Evolutionary conservation across 169 alveolate species (phyloP).

Genomic region (Ichthyophthirius multifiliis): DNA sequence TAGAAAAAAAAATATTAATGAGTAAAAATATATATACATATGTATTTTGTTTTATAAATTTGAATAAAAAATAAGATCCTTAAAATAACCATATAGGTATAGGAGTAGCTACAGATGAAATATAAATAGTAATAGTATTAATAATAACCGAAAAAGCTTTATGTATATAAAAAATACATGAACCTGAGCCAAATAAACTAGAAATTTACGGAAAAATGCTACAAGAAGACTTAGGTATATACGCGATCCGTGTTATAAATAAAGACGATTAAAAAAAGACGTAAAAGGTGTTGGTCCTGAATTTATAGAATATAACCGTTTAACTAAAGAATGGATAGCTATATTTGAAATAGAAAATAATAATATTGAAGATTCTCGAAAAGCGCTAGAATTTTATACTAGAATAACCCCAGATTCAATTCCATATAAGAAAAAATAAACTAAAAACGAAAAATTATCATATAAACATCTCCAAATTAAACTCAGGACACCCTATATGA

Average conservation of each 20-base stretch:
- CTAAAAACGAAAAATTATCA: conserved; percentile 64
- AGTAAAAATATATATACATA: neutral
- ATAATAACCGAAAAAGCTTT: conserved; percentile 58
- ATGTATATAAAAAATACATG: conserved; percentile 55
- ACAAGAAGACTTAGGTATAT: conserved; percentile 76
- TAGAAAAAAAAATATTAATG: conserved; percentile 40
- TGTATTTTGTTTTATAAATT: neutral
- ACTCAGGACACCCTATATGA: conserved; percentile 67
- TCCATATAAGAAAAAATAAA: conserved; percentile 69
- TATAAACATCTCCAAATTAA: conserved; percentile 72
- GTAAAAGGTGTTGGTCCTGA: conserved; percentile 40
- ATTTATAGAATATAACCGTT: conserved; percentile 43
- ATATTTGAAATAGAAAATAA: conserved; percentile 20
- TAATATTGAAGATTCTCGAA: conserved; percentile 46
- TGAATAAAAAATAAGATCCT: conserved; percentile 50
- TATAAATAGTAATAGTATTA: conserved; percentile 69
- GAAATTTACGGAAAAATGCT: conserved; percentile 78
- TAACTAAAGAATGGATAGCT: conserved; percentile 48
- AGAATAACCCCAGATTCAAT: conserved; percentile 80
- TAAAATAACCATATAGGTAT: conserved; percentile 70
- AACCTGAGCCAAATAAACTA: conserved; percentile 62
- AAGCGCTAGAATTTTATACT: conserved; percentile 76
- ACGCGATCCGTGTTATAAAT: conserved; percentile 73
- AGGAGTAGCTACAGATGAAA: conserved; percentile 75
- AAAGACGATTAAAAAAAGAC: conserved; percentile 47